Evolutionary conservation across 225 moss, liverwort and hornwort genomes (phyloP), one percentile per base, ranked within the genome.

Genomic region (Pleurozium schreberi): DNA sequence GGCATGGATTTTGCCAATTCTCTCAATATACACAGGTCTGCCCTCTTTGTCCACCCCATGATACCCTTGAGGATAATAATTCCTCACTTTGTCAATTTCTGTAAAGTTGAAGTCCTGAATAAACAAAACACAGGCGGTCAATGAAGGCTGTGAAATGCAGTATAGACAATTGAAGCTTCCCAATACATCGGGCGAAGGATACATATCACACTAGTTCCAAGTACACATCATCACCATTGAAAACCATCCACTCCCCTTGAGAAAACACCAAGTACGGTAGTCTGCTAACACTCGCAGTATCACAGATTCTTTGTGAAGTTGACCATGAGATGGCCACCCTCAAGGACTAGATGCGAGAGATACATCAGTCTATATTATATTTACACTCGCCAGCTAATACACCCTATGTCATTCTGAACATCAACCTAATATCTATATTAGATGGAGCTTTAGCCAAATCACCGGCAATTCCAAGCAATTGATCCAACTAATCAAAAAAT

Each of bases 21-120:
- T 90, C 88, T 95, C 94, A 75, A 95, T 95, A 84, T 95, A 95
- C 57, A 95, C 90, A 89, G 95, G 95, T 88, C 95, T 94, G n/a
- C 95, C 95, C 75, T 95, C 95, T 86, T 93, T 95, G 81, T 95
- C 95, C 86, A 95, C 94, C 42, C 95, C 95, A 92, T 95, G 95
- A 90, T 95, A 94, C 47, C 95, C 95, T 89, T 95, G 95, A 65
- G 95, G 95, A 88, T 95, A 95, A 78, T 78, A 65, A 74, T 91
- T 94, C 80, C 92, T 92, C 87, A 95, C 95, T 92, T 93, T 92
- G 82, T 93, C 95, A 85, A 95, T 88, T 90, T 95, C 94, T 71
- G 91, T 88, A 88, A 94, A 95, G 71, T 89, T 87, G 81, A 94
- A 95, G 63, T 94, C 92, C 95, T 95, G 94, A 62, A 87, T 68